These are phyloP conservation scores for Marchantia paleacea DNA, from an alignment of 225 moss, liverwort and hornwort genomes.

Conservation along the genomic window DNA sequence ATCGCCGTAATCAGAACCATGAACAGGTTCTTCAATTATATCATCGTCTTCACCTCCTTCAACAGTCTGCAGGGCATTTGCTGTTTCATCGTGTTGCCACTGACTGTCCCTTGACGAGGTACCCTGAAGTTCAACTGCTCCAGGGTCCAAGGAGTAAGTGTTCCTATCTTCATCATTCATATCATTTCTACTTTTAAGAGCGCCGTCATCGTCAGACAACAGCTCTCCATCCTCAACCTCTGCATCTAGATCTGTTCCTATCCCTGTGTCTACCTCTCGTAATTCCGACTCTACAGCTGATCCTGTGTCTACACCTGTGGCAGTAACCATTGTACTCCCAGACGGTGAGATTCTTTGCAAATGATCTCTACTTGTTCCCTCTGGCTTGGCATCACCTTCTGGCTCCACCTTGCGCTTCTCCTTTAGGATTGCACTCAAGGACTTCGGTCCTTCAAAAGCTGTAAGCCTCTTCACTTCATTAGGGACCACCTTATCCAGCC, in stretches of 20 bases:
- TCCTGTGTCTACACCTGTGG: slow-evolving; percentile 28
- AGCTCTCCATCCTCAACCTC: slow-evolving; percentile 50
- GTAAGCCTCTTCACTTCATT: slow-evolving; percentile 39
- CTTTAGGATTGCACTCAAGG: slow-evolving; percentile 51
- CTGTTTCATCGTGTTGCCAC: slow-evolving; percentile 29
- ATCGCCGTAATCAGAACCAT: slow-evolving; percentile 30
- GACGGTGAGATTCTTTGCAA: slow-evolving; percentile 33
- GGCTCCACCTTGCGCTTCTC: slow-evolving; percentile 48
- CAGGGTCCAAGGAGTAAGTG: slow-evolving; percentile 11
- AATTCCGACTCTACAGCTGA: slow-evolving; percentile 25
- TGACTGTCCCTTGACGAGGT: slow-evolving; percentile 12
- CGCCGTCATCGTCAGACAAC: slow-evolving; percentile 37
- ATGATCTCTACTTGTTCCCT: slow-evolving; percentile 25
- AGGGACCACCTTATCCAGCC: slow-evolving; percentile 38
- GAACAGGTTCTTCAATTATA: slow-evolving; percentile 24
- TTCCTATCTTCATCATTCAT: slow-evolving; percentile 7
- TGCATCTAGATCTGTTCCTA: slow-evolving; percentile 31
- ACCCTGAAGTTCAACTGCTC: slow-evolving; percentile 13
- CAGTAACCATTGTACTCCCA: slow-evolving; percentile 25
- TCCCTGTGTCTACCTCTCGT: slow-evolving; percentile 25
- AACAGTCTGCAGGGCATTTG: slow-evolving; percentile 15
- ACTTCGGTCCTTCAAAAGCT: slow-evolving; percentile 57
- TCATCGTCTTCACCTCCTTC: slow-evolving; percentile 21
- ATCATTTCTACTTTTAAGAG: slow-evolving; percentile 23
- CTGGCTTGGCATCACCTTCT: slow-evolving; percentile 29